Percentiles rank a stretch among this genome's conserved stretches.
Evolutionary conservation across 495 filamentous ascomycete species (phyloP).

Genomic region (Penicillium dipodomyicola): DNA sequence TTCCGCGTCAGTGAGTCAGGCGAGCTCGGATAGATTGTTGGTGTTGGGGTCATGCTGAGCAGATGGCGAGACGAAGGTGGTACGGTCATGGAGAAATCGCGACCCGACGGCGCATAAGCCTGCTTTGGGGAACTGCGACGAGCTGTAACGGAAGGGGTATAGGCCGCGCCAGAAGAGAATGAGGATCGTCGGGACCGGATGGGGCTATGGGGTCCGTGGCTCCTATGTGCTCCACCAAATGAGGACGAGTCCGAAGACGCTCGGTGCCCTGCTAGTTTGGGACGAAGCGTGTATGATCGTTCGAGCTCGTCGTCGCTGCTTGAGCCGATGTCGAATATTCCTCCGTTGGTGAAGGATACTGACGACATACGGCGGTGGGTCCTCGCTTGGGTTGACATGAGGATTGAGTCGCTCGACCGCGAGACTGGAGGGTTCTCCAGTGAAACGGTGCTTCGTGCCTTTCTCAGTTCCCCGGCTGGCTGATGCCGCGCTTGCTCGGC

Average conservation of each 20-base stretch:
- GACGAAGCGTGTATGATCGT: slow-evolving; percentile 6
- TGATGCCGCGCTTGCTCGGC: slow-evolving; percentile 19
- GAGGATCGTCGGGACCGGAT: slow-evolving; percentile 25
- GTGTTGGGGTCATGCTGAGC: slow-evolving; percentile 36
- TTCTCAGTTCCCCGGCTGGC: slow-evolving; percentile 21
- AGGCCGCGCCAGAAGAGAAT: slow-evolving; percentile 20
- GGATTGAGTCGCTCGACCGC: slow-evolving; percentile 13
- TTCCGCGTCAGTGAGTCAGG: slow-evolving; percentile 21
- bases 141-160: slow-evolving; percentile 8
- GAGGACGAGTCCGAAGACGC: slow-evolving; percentile 22
- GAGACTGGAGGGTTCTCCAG: slow-evolving; percentile 26
- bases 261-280: slow-evolving; percentile 4
- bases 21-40: slow-evolving; percentile 20
- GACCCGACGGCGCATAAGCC: slow-evolving; percentile 16
- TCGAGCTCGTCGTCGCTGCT: slow-evolving; percentile 28
- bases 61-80: slow-evolving; percentile 30
- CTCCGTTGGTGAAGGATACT: slow-evolving; percentile 13
- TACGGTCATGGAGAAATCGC: slow-evolving; percentile 28
- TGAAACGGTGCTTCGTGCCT: slow-evolving; percentile 37
- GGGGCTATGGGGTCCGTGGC: slow-evolving; percentile 15
- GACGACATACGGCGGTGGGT: slow-evolving; percentile 23
- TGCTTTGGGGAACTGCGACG: slow-evolving; percentile 20
- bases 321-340: slow-evolving; percentile 20
- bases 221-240: slow-evolving; percentile 7
- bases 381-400: slow-evolving; percentile 14